A percentile compares a stretch with the other conserved stretches of the same genome.
phyloP scores from a whole-genome alignment of 2,329 filamentous ascomycete genomes.

The Claviceps cyperi region DNA sequence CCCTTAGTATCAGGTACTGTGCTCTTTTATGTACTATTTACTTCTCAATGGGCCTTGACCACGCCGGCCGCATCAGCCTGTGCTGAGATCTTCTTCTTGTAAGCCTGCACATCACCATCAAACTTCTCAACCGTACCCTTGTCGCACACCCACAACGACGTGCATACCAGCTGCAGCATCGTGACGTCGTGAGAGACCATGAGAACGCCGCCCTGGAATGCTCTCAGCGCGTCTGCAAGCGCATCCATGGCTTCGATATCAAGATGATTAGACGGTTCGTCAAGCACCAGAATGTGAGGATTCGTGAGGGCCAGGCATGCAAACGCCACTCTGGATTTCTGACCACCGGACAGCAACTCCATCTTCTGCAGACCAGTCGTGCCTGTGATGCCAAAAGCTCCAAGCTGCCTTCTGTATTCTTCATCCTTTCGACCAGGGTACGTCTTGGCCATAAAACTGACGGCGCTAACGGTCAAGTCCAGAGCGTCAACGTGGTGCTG shows the following conservation, averaged over 20 bases:
- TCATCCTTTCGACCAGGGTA: constrained; percentile 89
- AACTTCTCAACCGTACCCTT: constrained; percentile 91
- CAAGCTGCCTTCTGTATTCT: constrained; percentile 89
- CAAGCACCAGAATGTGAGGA: constrained; percentile 91
- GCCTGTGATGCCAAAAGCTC: constrained; percentile 79
- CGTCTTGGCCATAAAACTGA: constrained; percentile 88
- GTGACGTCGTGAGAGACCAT: constrained; percentile 99
- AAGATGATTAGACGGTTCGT: constrained; percentile 96
- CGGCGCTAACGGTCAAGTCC: constrained; percentile 75
- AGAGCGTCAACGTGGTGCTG: constrained; percentile 97
- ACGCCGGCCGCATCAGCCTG: constrained; percentile 84
- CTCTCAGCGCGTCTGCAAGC: constrained; percentile 64
- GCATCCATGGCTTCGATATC: constrained; percentile 99
- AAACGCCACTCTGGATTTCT: constrained; percentile 96
- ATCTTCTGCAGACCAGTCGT: constrained; percentile 96
- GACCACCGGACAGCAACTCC: constrained; percentile 83
- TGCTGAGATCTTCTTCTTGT: constrained; percentile 90
- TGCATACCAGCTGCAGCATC: constrained; percentile 94
- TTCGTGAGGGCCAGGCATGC: constrained; percentile 89
- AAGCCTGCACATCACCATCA: constrained; percentile 83
- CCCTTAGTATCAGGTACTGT: too few species aligned
- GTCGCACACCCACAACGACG: constrained; percentile 91
- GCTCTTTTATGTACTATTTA: neutral
- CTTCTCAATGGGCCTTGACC: constrained; percentile 45
- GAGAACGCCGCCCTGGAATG: constrained; percentile 86